Evolutionary conservation across 352 stramenopile species (phyloP).

Genomic region (Pythium myriotylum): DNA sequence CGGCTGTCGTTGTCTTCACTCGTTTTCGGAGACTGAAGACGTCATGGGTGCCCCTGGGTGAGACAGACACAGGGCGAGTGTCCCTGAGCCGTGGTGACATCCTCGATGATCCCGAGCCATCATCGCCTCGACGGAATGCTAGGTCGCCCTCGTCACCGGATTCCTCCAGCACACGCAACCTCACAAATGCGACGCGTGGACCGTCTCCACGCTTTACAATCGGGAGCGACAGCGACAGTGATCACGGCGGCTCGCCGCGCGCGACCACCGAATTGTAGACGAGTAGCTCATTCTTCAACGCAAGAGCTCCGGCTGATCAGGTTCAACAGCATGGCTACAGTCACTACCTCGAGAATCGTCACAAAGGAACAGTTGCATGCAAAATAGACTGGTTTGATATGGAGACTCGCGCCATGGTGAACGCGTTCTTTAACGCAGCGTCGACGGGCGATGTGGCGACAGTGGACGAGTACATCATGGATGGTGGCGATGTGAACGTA

Average conservation of each 20-base stretch:
- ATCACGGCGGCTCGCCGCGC: conserved; percentile 27
- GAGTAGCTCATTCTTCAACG: no score
- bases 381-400: background rate
- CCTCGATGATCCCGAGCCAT: conserved; percentile 15
- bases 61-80: conserved; percentile 20
- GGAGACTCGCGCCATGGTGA: conserved; percentile 5
- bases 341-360: conserved; percentile 16
- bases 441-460: conserved; percentile 35
- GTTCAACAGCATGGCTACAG: conserved; percentile 25
- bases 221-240: conserved; percentile 31
- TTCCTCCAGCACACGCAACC: background rate
- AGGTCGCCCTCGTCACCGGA: conserved; percentile 12
- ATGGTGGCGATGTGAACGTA: conserved; percentile 49
- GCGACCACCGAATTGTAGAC: conserved; percentile 18
- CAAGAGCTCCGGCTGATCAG: background rate
- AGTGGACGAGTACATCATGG: conserved; percentile 46
- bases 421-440: conserved; percentile 58
- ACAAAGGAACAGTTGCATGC: background rate
- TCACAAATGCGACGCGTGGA: background rate
- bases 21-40: conserved; percentile 38
- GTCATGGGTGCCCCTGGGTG: conserved; percentile 48
- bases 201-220: conserved; percentile 32
- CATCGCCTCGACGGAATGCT: conserved; percentile 12
- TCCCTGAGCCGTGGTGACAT: conserved; percentile 18
- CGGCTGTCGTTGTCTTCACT: conserved; percentile 55